Percentiles rank a stretch among this genome's conserved stretches.
Evolutionary conservation across 805 yeast genomes (phyloP).

Genomic region (Candida germanica): DNA sequence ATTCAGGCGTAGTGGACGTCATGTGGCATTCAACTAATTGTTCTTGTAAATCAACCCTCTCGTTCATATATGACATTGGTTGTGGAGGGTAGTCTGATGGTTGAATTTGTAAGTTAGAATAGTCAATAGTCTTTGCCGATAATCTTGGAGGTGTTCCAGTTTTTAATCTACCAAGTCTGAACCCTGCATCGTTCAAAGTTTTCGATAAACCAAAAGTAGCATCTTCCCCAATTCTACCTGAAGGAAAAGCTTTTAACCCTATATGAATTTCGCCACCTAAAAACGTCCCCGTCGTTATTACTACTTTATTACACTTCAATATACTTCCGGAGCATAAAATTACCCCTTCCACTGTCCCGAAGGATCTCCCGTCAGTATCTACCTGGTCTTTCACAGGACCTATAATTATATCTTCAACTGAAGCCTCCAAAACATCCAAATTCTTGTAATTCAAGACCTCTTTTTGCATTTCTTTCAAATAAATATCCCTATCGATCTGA

Average conservation of each 20-base stretch:
- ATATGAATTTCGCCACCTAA: slow-evolving; percentile 92
- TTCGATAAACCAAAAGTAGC: slow-evolving; percentile 87
- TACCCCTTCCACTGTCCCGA: slow-evolving; percentile 63
- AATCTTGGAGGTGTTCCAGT: slow-evolving; percentile 98
- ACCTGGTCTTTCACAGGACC: slow-evolving; percentile 27
- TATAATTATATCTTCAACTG: slow-evolving; percentile 81
- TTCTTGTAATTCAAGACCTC: slow-evolving; percentile 55
- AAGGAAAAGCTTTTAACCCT: slow-evolving; percentile 75
- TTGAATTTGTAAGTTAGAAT: slow-evolving; percentile 59
- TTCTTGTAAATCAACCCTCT: slow-evolving; percentile 53
- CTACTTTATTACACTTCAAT: slow-evolving; percentile 61
- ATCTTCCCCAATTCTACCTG: slow-evolving; percentile 91
- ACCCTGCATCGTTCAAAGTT: slow-evolving; percentile 74
- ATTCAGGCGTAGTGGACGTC: slow-evolving; percentile 70
- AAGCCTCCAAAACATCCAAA: slow-evolving; percentile 62
- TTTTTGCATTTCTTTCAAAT: slow-evolving; percentile 74
- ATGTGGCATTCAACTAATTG: slow-evolving; percentile 68
- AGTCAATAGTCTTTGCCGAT: slow-evolving; percentile 69
- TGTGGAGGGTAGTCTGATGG: slow-evolving; percentile 80
- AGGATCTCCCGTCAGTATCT: slow-evolving; percentile 36
- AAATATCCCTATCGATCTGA: slow-evolving; percentile 85
- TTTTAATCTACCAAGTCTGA: slow-evolving; percentile 81
- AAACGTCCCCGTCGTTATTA: slow-evolving; percentile 94
- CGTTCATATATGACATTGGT: slow-evolving; percentile 87
- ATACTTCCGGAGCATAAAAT: slow-evolving; percentile 65